Evolutionary conservation across 345 rosid genomes (phyloP), one percentile per base, ranked within the genome.

Genomic region (Rhizophora mangle): DNA sequence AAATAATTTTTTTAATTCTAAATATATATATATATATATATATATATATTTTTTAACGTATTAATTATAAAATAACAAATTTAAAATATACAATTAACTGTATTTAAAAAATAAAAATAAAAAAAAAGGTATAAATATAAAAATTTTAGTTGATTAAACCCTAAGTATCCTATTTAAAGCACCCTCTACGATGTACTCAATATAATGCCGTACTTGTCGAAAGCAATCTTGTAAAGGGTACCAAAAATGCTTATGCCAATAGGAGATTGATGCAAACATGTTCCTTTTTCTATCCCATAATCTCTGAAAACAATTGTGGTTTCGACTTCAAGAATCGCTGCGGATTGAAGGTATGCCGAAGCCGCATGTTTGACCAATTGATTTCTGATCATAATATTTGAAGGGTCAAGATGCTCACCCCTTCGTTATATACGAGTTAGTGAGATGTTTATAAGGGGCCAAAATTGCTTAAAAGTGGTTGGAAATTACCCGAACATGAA

Each of bases 311-410:
- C 85, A 84, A 43, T 79, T 84, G 15, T 78, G 83, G n/a, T 85
- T 76, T 46, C 79, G 74, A 29, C 56, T 67, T 1, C 64, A 0
- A 83, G 75, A 62, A 85, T 67, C 26, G 84, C 71, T 4, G 85
- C 74, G 0, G 86, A 85, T 8, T 85, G 87, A 26, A 87, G 67
- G 30, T 85, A 84, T 36, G 81, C 86, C 0, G 90, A 87, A 51
- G 92, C 92, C 15, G 95, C 92, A 16, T 81, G 67, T 73, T 87
- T 84, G 62, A 85, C 90, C 54, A 85, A 67, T 59, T 70, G 75
- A 30, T 89, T 85, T 13, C 82, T 67, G 6, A 89, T 87, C 60
- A 77, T 62, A 6, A 87, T 82, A 62, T 74, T 78, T 2, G 89
- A 77, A 19, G 85, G 81, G 72, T 83, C 83, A 20, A 89, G 75